Conservation (phyloP, 805 yeast species). For the Nakazawaea ishiwadae region DNA sequence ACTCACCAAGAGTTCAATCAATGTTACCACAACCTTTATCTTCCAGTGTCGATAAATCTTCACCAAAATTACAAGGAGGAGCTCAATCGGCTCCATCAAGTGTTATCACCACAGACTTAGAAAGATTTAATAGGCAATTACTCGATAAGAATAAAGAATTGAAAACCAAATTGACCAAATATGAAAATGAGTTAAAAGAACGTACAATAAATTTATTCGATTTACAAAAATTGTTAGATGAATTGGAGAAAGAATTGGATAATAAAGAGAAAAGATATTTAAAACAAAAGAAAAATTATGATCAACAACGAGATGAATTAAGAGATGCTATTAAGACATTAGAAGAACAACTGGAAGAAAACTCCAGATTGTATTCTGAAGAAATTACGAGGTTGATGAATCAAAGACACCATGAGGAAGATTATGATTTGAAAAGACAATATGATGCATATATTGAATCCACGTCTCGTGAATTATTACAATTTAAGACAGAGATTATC, state of each 20-base stretch:
- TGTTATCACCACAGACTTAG: background rate
- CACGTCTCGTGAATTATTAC: conserved; percentile 1
- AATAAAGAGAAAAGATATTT: conserved; percentile 41
- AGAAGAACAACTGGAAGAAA: conserved; percentile 51
- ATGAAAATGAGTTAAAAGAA: conserved; percentile 32
- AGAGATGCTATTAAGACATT: conserved; percentile 52
- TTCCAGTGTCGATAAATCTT: background rate
- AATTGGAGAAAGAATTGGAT: conserved; percentile 37
- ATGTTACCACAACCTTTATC: conserved; percentile 5
- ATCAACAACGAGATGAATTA: conserved; percentile 53
- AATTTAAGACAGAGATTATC: conserved; percentile 6
- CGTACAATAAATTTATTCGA: conserved; percentile 43
- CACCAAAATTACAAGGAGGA: no score
- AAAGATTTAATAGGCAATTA: conserved; percentile 8
- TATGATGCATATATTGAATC: background rate
- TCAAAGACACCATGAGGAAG: background rate
- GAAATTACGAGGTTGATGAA: conserved; percentile 35
- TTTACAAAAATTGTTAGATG: conserved; percentile 37
- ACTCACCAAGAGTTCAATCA: conserved; percentile 10
- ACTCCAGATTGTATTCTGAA: conserved; percentile 42
- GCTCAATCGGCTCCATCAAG: no score
- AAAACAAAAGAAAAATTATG: conserved; percentile 44
- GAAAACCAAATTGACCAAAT: background rate
- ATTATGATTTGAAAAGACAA: background rate
- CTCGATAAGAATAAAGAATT: conserved; percentile 15